These are phyloP conservation scores for Neocucurbitaria cava DNA, from an alignment of 2,329 filamentous ascomycete species.

Conservation along the genomic window DNA sequence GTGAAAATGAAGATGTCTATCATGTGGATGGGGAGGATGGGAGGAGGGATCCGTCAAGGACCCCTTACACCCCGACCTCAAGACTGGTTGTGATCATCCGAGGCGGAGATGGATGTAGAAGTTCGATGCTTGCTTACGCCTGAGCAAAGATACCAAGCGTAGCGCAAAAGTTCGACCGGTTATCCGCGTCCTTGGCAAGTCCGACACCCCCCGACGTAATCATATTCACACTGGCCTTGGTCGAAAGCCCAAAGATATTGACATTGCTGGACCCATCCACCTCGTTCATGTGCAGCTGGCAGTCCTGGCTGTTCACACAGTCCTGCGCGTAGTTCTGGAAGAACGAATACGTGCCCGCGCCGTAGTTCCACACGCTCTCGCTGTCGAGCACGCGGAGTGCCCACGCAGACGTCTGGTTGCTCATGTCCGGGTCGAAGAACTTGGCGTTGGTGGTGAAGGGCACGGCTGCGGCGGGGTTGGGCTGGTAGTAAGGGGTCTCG, in stretches of 20 bases:
- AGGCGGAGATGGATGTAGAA: background rate
- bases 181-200: conserved; percentile 51
- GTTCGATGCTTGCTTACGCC: conserved; percentile 17
- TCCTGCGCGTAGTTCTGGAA: conserved; percentile 64
- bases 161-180: conserved; percentile 58
- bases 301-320: conserved; percentile 58
- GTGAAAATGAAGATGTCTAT: conserved; percentile 18
- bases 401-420: conserved; percentile 52
- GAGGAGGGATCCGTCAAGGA: conserved; percentile 22
- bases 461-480: conserved; percentile 64
- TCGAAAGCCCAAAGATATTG: conserved; percentile 56
- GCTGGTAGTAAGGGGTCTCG: conserved; percentile 76
- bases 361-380: conserved; percentile 54
- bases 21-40: too few species aligned
- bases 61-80: too few species aligned
- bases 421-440: conserved; percentile 55
- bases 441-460: conserved; percentile 61
- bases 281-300: conserved; percentile 60
- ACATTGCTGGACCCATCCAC: conserved; percentile 53
- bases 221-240: conserved; percentile 60
- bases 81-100: background rate
- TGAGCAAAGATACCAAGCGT: conserved; percentile 52
- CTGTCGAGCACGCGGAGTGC: conserved; percentile 53
- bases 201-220: conserved; percentile 49
- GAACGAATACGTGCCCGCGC: conserved; percentile 63